Evolutionary conservation across 768 basidiomycete species (phyloP).

Genomic region (Dentipellis sp.): DNA sequence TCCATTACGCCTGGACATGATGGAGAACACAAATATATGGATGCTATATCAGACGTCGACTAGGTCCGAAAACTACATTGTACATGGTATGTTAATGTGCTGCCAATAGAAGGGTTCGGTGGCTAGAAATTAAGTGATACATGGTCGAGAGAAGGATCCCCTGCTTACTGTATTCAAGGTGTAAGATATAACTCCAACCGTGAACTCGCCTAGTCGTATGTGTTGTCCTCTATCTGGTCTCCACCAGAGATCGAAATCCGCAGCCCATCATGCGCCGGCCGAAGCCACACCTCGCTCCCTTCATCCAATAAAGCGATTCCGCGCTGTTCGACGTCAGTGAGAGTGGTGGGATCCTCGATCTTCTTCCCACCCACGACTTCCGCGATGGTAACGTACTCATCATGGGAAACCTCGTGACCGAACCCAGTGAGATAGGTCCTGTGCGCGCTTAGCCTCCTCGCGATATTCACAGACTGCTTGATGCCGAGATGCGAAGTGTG

Average conservation of each 20-base stretch:
- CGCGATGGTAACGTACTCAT: slow-evolving; percentile 62
- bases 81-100: too few relatives aligned
- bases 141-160: too few relatives aligned
- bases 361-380: slow-evolving; percentile 35
- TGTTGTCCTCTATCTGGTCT: slow-evolving; percentile 41
- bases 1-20: too few relatives aligned
- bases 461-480: slow-evolving; percentile 45
- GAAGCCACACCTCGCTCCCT: slow-evolving; percentile 45
- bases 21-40: too few relatives aligned
- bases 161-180: too few relatives aligned
- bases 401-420: slow-evolving; percentile 69
- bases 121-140: too few relatives aligned
- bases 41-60: too few relatives aligned
- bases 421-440: slow-evolving; percentile 71
- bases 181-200: background rate
- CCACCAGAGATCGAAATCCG: slow-evolving; percentile 35
- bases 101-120: too few relatives aligned
- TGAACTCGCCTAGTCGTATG: slow-evolving; percentile 25
- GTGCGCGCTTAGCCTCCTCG: slow-evolving; percentile 46
- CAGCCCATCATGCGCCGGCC: slow-evolving; percentile 73
- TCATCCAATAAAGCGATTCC: slow-evolving; percentile 40
- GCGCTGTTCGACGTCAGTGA: slow-evolving; percentile 26
- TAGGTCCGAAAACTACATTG: too few relatives aligned
- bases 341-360: slow-evolving; percentile 13
- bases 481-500: slow-evolving; percentile 71